phyloP scores from a whole-genome alignment of 1,284 basidiomycete genomes.

The Pterulicium gracile region DNA sequence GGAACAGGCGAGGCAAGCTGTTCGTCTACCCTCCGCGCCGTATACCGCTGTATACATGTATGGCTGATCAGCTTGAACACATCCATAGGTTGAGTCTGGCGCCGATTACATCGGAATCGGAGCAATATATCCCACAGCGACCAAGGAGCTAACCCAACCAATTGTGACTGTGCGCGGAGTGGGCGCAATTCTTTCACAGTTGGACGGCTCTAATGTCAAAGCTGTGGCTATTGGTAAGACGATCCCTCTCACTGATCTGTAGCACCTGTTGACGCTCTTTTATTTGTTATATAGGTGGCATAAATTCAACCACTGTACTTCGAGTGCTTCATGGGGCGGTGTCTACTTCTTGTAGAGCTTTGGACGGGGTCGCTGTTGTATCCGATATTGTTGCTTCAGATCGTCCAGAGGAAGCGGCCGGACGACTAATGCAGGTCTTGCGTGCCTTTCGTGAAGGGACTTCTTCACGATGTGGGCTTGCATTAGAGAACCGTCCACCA shows the following conservation, averaged over 20 bases:
- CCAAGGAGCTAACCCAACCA: constrained; percentile 56
- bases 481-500: constrained; percentile 2
- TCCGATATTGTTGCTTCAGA: constrained; percentile 75
- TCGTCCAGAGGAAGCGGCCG: constrained; percentile 52
- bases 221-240: constrained; percentile 74
- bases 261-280: neutral
- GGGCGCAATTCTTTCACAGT: constrained; percentile 48
- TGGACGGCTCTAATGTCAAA: constrained; percentile 55
- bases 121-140: constrained; percentile 64
- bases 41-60: neutral
- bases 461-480: constrained; percentile 4
- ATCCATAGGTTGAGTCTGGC: constrained; percentile 32
- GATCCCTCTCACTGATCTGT: neutral
- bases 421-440: constrained; percentile 32
- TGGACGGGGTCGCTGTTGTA: constrained; percentile 86
- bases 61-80: too few relatives aligned
- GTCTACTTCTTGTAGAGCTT: constrained; percentile 38
- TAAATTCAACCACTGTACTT: constrained; percentile 67
- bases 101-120: constrained; percentile 89
- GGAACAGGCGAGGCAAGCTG: constrained; percentile 49
- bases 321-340: constrained; percentile 63
- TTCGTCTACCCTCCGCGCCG: neutral
- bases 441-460: constrained; percentile 26
- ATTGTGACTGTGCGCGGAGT: constrained; percentile 56
- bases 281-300: constrained; percentile 48